Evolutionary conservation across 208 protist genomes (phyloP), one percentile per base, ranked within the genome.

Genomic region (Herpetomonas samuelpessoai): DNA sequence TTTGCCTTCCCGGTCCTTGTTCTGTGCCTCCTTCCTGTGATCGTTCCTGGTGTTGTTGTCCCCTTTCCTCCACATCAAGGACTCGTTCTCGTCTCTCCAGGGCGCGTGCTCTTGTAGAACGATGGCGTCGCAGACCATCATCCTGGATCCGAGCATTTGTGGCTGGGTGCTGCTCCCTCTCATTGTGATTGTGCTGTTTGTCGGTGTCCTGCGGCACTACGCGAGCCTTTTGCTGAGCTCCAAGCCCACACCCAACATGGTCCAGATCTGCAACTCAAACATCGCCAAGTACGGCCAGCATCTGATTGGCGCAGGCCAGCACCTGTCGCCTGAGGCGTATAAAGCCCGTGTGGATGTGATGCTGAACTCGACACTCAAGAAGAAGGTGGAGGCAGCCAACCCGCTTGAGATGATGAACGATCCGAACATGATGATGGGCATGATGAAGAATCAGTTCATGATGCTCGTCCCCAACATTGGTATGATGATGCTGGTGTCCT

Each of bases 151-250:
- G 18, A 82, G 67, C 29, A 98, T 98, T 55, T 76, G 94, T 39
- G 89, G 97, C 65, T 98, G 96, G 97, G 97, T 98, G 66, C 76
- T 98, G 10, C 77, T 98, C 30, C 96, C 97, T 26, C 94, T 98
- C 62, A 76, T 97, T 31, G 66, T 91, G 48, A 91, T 98, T 51
- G 94, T 98, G 41, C 83, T 98, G 44, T 82, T 97, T 19, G 70
- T 98, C 39, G 86, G 86, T 21, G 79, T 98, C 25, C 71, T 98
- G 49, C 76, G 93, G 19, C 86, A 97, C 76, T 97, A 98, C 71
- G 72, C 66, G 10, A 71, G 57, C 4, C 65, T 93, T 2, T 71
- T 91, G 18, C 79, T 93, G 67, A 74, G 48, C 25, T 81, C 79
- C 10, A 68, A 28, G 14, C 41, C 72, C 31, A 68, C 76, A 59